Conservation (phyloP, 495 filamentous ascomycete genomes). For the Penicillium turbatum region DNA sequence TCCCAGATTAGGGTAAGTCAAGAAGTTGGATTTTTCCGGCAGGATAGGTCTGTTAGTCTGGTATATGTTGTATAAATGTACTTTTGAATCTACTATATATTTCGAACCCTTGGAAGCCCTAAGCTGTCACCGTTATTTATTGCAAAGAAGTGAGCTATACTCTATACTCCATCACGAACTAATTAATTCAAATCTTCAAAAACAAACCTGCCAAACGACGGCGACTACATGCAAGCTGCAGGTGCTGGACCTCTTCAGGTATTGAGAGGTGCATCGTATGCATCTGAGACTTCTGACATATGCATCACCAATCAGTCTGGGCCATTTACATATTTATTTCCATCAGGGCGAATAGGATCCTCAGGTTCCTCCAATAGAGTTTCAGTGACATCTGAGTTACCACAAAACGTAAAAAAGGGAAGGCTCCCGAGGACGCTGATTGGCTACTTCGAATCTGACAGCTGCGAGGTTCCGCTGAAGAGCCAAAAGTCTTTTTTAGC, state of each 20-base stretch:
- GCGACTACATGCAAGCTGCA: conserved; percentile 12
- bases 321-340: conserved; percentile 2
- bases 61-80: neutral
- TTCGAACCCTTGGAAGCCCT: too few relatives aligned
- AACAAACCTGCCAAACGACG: neutral
- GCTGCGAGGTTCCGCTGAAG: neutral
- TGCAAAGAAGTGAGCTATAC: too few relatives aligned
- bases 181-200: neutral
- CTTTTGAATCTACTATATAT: too few relatives aligned
- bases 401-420: conserved; percentile 1
- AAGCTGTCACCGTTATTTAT: too few relatives aligned
- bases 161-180: too few relatives aligned
- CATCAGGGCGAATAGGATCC: neutral
- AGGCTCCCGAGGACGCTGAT: neutral
- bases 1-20: neutral
- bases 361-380: conserved; percentile 2
- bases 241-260: neutral
- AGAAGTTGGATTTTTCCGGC: neutral
- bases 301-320: conserved; percentile 12
- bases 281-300: conserved; percentile 6
- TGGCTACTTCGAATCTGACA: conserved; percentile 5
- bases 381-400: conserved; percentile 17
- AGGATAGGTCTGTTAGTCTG: neutral
- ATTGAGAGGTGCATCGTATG: conserved; percentile 2
- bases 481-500: neutral